phyloP scores from a whole-genome alignment of 129 eudicot genomes.

The Helianthus tuberosus region DNA sequence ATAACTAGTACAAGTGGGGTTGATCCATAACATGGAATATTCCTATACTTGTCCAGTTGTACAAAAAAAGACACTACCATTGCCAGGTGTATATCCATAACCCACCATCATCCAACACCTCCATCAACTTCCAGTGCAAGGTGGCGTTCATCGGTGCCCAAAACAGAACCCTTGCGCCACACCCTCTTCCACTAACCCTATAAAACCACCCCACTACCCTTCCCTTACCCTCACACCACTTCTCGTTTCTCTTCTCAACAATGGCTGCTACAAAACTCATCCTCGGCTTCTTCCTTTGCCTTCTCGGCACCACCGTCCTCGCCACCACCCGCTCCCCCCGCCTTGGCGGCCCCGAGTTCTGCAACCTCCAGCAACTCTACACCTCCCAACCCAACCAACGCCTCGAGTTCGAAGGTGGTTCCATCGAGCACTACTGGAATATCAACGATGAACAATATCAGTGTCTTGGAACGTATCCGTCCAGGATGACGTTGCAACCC shows the following conservation, averaged over 20 bases:
- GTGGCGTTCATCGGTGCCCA: constrained; percentile 33
- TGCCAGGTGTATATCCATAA: constrained; percentile 26
- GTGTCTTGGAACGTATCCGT: constrained; percentile 60
- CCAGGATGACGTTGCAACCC: constrained; percentile 47
- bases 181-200: constrained; percentile 13
- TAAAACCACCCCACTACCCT: constrained; percentile 20
- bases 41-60: constrained; percentile 22
- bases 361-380: constrained; percentile 52
- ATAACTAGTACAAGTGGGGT: too few species aligned
- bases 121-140: constrained; percentile 16
- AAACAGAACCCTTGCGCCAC: constrained; percentile 43
- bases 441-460: constrained; percentile 54
- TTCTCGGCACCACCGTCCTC: constrained; percentile 41
- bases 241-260: too few species aligned
- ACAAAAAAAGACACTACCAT: neutral
- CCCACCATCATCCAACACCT: constrained; percentile 26
- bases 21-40: too few species aligned
- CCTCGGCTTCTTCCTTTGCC: constrained; percentile 46
- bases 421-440: constrained; percentile 62
- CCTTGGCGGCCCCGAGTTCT: constrained; percentile 49
- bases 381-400: constrained; percentile 49
- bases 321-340: constrained; percentile 41
- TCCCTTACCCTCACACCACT: neutral
- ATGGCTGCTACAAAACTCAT: constrained; percentile 50
- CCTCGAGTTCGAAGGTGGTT: constrained; percentile 61